Conservation (phyloP, 257 asterid species). For the Handroanthus guayacan region DNA sequence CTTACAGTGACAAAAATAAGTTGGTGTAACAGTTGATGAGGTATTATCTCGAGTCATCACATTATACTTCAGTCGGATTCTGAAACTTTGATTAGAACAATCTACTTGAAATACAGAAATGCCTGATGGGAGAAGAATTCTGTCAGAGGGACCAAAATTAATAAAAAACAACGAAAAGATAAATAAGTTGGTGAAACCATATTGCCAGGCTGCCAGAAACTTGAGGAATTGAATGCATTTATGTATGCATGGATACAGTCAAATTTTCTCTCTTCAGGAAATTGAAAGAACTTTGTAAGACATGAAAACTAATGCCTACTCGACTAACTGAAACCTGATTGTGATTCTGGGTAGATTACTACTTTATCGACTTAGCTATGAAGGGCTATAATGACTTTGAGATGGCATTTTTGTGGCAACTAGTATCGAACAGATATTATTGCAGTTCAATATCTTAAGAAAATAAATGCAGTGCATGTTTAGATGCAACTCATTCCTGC, state of each 20-base stretch:
- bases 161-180: background rate
- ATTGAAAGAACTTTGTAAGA: background rate
- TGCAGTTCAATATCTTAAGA: background rate
- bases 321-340: background rate
- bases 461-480: background rate
- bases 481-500: background rate
- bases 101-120: constrained; percentile 14
- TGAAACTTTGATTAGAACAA: background rate
- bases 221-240: no score
- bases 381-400: background rate
- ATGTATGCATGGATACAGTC: no score
- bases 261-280: background rate
- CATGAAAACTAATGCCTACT: background rate
- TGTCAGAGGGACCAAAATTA: background rate
- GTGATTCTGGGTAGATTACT: background rate
- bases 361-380: background rate
- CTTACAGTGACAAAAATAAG: background rate
- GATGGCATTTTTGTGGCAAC: background rate
- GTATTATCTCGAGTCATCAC: background rate
- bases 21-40: background rate
- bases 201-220: background rate
- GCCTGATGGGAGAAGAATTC: background rate
- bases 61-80: background rate
- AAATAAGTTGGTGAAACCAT: background rate
- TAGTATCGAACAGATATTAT: background rate